phyloP scores from a whole-genome alignment of 306 rosid species.

The Quercus suber region DNA sequence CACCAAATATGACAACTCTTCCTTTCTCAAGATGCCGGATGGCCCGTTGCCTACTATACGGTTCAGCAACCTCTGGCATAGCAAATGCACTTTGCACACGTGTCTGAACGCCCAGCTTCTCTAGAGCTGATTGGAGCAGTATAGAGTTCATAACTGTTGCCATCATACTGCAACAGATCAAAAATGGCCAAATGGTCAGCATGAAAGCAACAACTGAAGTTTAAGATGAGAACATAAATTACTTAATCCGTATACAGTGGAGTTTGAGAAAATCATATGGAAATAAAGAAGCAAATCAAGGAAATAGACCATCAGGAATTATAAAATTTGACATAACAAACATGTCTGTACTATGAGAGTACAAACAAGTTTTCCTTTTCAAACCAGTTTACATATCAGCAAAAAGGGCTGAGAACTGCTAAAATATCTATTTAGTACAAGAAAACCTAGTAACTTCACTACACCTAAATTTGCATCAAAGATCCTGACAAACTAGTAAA shows the following conservation, averaged over 20 bases:
- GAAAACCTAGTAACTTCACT: neutral
- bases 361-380: neutral
- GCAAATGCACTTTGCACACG: constrained; percentile 51
- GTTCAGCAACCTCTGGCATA: constrained; percentile 58
- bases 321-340: neutral
- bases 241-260: neutral
- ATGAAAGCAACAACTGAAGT: neutral
- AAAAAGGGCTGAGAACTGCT: neutral
- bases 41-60: constrained; percentile 61
- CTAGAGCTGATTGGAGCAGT: constrained; percentile 61
- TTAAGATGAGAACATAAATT: neutral
- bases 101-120: constrained; percentile 62
- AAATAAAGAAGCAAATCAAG: neutral
- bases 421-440: neutral
- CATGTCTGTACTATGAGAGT: neutral
- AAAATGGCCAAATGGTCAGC: constrained; percentile 14
- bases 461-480: too few species aligned
- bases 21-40: constrained; percentile 76
- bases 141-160: constrained; percentile 65
- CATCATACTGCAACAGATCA: constrained; percentile 45
- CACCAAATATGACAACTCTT: constrained; percentile 68
- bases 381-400: neutral
- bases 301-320: neutral
- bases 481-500: too few species aligned
- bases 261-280: neutral